Conservation (phyloP, 192 early-diverging fungal species). For the Powellomyces hirtus region DNA sequence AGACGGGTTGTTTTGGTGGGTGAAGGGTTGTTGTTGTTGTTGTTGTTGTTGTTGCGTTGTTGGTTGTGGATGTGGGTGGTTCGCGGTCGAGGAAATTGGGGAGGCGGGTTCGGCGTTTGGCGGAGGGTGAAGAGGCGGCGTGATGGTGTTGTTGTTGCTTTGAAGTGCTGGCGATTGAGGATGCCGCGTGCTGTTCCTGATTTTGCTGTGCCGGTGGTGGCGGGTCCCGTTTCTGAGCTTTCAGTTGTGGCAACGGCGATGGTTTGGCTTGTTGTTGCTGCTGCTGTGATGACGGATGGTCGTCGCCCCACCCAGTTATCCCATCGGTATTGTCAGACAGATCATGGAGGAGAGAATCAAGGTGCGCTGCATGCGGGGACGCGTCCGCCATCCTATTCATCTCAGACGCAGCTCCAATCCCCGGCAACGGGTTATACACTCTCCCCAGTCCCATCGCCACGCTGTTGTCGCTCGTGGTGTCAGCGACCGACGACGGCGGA, state of each 20-base stretch:
- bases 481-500: not conserved
- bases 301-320: conserved; percentile 10
- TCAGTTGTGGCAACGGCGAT: not conserved
- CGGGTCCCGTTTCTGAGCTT: not conserved
- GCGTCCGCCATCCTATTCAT: too few species aligned
- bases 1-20: too few species aligned
- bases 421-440: conserved; percentile 17
- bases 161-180: not conserved
- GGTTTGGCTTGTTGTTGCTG: not conserved
- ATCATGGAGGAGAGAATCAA: conserved; percentile 16
- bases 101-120: conserved; percentile 1
- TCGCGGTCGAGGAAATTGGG: conserved; percentile 5
- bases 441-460: conserved; percentile 8
- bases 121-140: not conserved
- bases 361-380: not conserved
- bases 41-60: too few species aligned
- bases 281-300: not conserved
- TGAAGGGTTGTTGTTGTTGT: too few species aligned
- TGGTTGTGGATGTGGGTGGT: too few species aligned
- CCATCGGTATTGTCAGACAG: not conserved
- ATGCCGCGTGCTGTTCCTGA: not conserved
- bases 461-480: not conserved
- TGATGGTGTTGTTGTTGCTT: not conserved
- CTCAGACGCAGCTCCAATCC: conserved; percentile 7
- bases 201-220: too few species aligned